These are phyloP conservation scores for Rhazya stricta DNA, from an alignment of 257 asterid genomes.

Conservation along the genomic window DNA sequence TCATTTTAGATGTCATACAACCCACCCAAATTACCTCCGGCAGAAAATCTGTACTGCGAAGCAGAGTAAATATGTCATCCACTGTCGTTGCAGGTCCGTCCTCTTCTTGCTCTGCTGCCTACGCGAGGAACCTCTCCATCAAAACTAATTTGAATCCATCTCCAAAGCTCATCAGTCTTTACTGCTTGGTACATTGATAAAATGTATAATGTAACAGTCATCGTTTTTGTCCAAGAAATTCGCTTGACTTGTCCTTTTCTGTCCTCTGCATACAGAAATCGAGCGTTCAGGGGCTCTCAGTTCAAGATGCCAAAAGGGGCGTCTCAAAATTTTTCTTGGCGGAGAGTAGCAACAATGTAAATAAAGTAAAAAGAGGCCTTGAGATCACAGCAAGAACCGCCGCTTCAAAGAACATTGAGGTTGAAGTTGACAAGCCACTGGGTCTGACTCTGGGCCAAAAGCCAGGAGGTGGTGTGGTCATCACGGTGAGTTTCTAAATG, in stretches of 20 bases:
- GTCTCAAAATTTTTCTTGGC: constrained; percentile 38
- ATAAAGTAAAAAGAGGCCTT: constrained; percentile 32
- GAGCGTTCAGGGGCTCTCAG: constrained; percentile 60
- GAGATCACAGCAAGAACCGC: constrained; percentile 62
- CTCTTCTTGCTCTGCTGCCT: constrained; percentile 54
- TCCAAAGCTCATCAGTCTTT: constrained; percentile 24
- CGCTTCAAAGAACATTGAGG: constrained; percentile 82
- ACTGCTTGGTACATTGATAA: constrained; percentile 35
- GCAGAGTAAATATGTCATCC: constrained; percentile 36
- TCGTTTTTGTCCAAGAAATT: not conserved
- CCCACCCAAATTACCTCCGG: not conserved
- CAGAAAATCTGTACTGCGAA: not conserved
- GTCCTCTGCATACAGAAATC: constrained; percentile 40
- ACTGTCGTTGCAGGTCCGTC: constrained; percentile 61
- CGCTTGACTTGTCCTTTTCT: not conserved
- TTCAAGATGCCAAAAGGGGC: constrained; percentile 59
- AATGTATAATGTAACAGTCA: not conserved
- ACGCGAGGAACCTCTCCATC: constrained; percentile 37
- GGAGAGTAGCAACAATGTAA: constrained; percentile 25
- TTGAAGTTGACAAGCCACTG: constrained; percentile 92
- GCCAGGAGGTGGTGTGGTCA: constrained; percentile 84
- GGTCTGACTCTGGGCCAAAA: constrained; percentile 92
- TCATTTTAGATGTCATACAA: not conserved
- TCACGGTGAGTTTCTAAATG: constrained; percentile 55
- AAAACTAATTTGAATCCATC: constrained; percentile 27